Percentiles rank a stretch among this genome's conserved stretches.
These are phyloP conservation scores for Saccharomyces eubayanus DNA, from an alignment of 805 yeast genomes.

Conservation along the genomic window DNA sequence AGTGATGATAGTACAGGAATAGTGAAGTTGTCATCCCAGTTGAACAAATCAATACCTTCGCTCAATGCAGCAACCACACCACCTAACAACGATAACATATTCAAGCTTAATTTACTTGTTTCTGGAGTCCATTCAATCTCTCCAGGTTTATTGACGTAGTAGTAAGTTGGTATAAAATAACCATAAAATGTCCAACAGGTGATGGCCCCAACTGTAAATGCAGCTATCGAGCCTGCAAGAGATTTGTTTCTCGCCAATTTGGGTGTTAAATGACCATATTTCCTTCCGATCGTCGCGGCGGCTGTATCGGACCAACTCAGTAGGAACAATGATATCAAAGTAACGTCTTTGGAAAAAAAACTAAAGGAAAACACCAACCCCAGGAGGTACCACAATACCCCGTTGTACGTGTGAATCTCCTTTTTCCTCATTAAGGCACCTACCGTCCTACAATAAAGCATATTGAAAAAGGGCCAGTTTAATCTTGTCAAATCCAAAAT, in stretches of 20 bases:
- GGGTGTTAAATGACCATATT: constrained; percentile 77
- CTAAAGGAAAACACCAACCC: constrained; percentile 69
- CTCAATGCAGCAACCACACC: constrained; percentile 82
- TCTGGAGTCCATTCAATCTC: constrained; percentile 60
- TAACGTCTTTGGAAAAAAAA: constrained; percentile 71
- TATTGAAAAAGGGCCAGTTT: constrained; percentile 51
- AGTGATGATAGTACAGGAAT: constrained; percentile 81
- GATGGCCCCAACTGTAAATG: constrained; percentile 62
- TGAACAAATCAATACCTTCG: constrained; percentile 71
- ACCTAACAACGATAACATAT: constrained; percentile 46
- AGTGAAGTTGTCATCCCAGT: constrained; percentile 87
- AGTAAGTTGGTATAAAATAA: constrained; percentile 54
- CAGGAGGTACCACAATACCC: constrained; percentile 77
- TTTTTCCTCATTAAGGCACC: constrained; percentile 81
- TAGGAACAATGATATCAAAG: constrained; percentile 64
- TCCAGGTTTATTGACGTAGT: constrained; percentile 46
- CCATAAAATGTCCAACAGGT: constrained; percentile 68
- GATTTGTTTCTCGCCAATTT: constrained; percentile 68
- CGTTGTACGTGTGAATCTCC: constrained; percentile 69
- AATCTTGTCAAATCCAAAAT: constrained; percentile 63
- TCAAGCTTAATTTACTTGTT: constrained; percentile 48
- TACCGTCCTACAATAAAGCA: constrained; percentile 52
- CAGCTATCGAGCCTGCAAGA: constrained; percentile 85
- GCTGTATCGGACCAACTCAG: constrained; percentile 97
- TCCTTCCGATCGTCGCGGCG: constrained; percentile 88